These are phyloP conservation scores for Hamigera avellanea DNA, from an alignment of 495 filamentous ascomycete species.

Conservation along the genomic window DNA sequence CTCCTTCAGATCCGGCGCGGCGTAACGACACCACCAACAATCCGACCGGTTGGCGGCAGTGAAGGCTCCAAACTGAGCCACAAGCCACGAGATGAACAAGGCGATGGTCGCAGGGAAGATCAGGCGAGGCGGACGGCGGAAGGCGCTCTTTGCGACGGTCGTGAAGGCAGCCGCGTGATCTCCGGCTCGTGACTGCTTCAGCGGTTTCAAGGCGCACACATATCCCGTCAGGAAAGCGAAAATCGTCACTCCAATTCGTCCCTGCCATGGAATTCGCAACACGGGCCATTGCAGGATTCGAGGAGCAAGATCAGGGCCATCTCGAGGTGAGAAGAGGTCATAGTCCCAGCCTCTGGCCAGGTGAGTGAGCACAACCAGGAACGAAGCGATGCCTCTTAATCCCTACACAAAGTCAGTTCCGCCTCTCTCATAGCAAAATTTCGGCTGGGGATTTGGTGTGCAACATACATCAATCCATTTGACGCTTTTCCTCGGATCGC, in stretches of 20 bases:
- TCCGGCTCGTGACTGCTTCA: conserved; percentile 46
- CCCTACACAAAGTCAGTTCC: conserved; percentile 28
- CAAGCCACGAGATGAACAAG: conserved; percentile 43
- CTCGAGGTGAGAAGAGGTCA: conserved; percentile 43
- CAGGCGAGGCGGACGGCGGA: conserved; percentile 51
- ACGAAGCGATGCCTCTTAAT: conserved; percentile 51
- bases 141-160: conserved; percentile 48
- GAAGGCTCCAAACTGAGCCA: conserved; percentile 49
- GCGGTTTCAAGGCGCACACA: conserved; percentile 54
- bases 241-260: conserved; percentile 51
- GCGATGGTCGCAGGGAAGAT: conserved; percentile 49
- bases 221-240: conserved; percentile 60
- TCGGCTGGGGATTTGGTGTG: neutral
- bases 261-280: conserved; percentile 51
- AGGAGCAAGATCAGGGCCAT: conserved; percentile 31
- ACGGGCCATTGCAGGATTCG: conserved; percentile 48
- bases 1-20: conserved; percentile 31
- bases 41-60: conserved; percentile 42
- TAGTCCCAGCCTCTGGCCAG: conserved; percentile 48
- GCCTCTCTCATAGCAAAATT: too few species aligned
- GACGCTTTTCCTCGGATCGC: conserved; percentile 41
- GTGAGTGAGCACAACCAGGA: conserved; percentile 53
- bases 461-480: conserved; percentile 57
- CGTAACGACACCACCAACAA: conserved; percentile 48
- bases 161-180: conserved; percentile 39